Conservation (phyloP, 106 monocot genomes). For the Dendrobium chrysotoxum region DNA sequence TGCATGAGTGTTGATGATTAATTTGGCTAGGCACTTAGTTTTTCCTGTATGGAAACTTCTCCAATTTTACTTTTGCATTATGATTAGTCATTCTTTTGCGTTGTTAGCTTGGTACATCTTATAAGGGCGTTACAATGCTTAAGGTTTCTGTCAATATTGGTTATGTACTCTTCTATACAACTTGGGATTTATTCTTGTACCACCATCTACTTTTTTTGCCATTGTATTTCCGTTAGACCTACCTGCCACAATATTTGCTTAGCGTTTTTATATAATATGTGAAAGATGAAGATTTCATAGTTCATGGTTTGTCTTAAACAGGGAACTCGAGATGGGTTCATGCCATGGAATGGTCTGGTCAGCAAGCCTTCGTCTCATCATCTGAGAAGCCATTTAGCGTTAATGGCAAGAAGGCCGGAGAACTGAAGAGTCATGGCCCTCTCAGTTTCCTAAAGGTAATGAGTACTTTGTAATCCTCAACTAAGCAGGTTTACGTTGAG, state of each 20-base stretch:
- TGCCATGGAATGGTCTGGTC: slow-evolving; percentile 95
- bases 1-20: too few species aligned
- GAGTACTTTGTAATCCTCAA: neutral
- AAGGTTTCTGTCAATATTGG: too few species aligned
- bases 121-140: too few species aligned
- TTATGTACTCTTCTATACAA: too few species aligned
- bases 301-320: slow-evolving; percentile 19
- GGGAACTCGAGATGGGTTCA: slow-evolving; percentile 98
- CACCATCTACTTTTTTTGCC: too few species aligned
- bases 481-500: neutral
- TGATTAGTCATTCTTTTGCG: too few species aligned
- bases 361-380: slow-evolving; percentile 46
- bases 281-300: neutral
- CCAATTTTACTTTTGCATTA: too few species aligned
- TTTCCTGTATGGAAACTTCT: too few species aligned
- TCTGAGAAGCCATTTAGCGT: slow-evolving; percentile 48
- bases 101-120: too few species aligned
- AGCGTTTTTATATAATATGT: neutral
- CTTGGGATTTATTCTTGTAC: neutral
- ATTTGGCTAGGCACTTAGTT: too few species aligned
- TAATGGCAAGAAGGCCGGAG: slow-evolving; percentile 57
- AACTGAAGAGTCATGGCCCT: slow-evolving; percentile 67
- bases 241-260: too few species aligned
- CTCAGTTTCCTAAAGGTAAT: slow-evolving; percentile 86
- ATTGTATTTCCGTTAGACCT: too few species aligned